These are phyloP conservation scores for Tulasnella sp. DNA, from an alignment of 768 basidiomycete genomes.

Conservation along the genomic window DNA sequence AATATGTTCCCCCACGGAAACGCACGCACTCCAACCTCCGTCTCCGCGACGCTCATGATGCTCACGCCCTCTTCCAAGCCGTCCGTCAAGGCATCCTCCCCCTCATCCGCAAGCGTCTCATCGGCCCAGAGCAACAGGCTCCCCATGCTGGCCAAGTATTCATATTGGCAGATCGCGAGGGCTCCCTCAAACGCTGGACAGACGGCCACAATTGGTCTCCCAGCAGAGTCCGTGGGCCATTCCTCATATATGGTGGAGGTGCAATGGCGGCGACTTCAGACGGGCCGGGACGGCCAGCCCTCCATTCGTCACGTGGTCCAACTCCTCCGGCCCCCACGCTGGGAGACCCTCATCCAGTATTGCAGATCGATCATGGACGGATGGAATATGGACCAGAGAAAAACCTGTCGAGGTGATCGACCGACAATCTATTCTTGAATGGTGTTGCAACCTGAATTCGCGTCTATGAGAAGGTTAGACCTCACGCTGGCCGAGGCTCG, in stretches of 20 bases:
- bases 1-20: constrained; percentile 1
- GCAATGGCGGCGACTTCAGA: too few relatives aligned
- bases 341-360: too few relatives aligned
- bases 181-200: constrained; percentile 11
- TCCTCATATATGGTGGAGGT: constrained; percentile 15
- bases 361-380: too few relatives aligned
- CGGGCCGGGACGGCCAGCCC: too few relatives aligned
- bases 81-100: constrained; percentile 18
- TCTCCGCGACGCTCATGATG: constrained; percentile 16
- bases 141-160: constrained; percentile 16
- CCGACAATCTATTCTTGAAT: too few relatives aligned
- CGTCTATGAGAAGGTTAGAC: too few relatives aligned
- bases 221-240: constrained; percentile 10
- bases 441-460: too few relatives aligned
- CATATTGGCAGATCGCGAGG: constrained; percentile 14
- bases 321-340: too few relatives aligned
- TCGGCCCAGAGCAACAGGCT: constrained; percentile 10
- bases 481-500: too few relatives aligned
- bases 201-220: constrained; percentile 13
- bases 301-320: too few relatives aligned
- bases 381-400: too few relatives aligned
- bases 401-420: too few relatives aligned
- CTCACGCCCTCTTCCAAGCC: constrained; percentile 19
- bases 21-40: constrained; percentile 14
- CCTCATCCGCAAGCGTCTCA: constrained; percentile 19